Evolutionary conservation across 768 basidiomycete species (phyloP).

Genomic region (Lentinula boryana): DNA sequence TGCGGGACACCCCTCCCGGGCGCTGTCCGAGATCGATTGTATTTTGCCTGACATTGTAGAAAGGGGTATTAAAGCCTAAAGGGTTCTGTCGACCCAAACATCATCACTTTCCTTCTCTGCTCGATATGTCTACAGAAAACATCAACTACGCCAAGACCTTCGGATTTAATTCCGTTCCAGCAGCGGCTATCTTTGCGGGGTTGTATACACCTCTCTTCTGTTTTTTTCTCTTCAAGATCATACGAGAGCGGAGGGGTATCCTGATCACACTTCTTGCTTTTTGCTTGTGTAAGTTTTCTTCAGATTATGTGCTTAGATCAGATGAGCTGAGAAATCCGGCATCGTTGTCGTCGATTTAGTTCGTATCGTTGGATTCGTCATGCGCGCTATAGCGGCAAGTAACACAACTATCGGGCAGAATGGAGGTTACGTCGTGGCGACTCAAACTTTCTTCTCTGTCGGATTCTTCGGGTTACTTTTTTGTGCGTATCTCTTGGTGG

Average conservation of each 20-base stretch:
- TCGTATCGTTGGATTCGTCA: slow-evolving; percentile 31
- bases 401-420: slow-evolving; percentile 23
- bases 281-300: slow-evolving; percentile 15
- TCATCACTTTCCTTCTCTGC: neutral
- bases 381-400: slow-evolving; percentile 30
- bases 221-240: slow-evolving; percentile 15
- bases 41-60: too few relatives aligned
- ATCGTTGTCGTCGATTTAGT: slow-evolving; percentile 21
- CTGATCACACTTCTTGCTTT: slow-evolving; percentile 20
- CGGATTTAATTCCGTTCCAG: slow-evolving; percentile 15
- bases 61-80: too few relatives aligned
- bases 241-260: slow-evolving; percentile 16
- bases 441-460: slow-evolving; percentile 31
- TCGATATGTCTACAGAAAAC: neutral
- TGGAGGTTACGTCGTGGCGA: slow-evolving; percentile 26
- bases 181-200: slow-evolving; percentile 18
- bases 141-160: slow-evolving; percentile 11
- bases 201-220: slow-evolving; percentile 18
- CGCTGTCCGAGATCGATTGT: too few relatives aligned
- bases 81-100: neutral
- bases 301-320: neutral
- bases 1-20: too few relatives aligned
- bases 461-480: slow-evolving; percentile 39
- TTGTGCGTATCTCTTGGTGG: slow-evolving; percentile 32
- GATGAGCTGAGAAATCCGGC: neutral